Evolutionary conservation across 352 stramenopile species (phyloP).

Genomic region (Phytophthora ramorum): DNA sequence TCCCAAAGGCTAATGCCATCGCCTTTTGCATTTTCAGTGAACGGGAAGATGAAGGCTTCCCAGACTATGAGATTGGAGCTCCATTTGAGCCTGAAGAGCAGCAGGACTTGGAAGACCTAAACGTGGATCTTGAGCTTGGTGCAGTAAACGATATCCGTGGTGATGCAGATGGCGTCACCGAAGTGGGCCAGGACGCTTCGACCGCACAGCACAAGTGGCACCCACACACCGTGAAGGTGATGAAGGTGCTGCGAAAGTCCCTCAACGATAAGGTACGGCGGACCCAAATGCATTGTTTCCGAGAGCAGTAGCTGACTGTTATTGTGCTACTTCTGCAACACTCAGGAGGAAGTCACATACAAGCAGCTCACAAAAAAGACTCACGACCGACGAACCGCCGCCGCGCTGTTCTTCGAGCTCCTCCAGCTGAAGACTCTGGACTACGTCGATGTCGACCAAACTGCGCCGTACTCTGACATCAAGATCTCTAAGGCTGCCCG

Average conservation of each 20-base stretch:
- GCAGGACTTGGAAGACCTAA: conserved; percentile 65
- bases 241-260: conserved; percentile 84
- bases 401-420: conserved; percentile 97
- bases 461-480: conserved; percentile 95
- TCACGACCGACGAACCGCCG: conserved; percentile 88
- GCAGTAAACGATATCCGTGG: conserved; percentile 80
- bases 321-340: not conserved
- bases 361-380: conserved; percentile 87
- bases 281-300: conserved; percentile 17
- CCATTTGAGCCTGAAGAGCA: conserved; percentile 59
- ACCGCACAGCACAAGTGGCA: conserved; percentile 96
- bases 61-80: conserved; percentile 63
- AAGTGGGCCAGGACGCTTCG: conserved; percentile 42
- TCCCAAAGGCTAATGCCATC: not conserved
- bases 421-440: conserved; percentile 98
- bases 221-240: conserved; percentile 97
- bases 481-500: conserved; percentile 77
- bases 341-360: conserved; percentile 75
- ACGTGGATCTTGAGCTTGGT: conserved; percentile 84
- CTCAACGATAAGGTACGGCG: conserved; percentile 61
- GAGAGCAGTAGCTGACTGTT: not conserved
- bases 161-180: conserved; percentile 53
- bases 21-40: conserved; percentile 39
- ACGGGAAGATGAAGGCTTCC: conserved; percentile 39
- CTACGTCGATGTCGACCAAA: conserved; percentile 96